Evolutionary conservation across 106 monocot species (phyloP).

Genomic region (Dendrobium nobile): DNA sequence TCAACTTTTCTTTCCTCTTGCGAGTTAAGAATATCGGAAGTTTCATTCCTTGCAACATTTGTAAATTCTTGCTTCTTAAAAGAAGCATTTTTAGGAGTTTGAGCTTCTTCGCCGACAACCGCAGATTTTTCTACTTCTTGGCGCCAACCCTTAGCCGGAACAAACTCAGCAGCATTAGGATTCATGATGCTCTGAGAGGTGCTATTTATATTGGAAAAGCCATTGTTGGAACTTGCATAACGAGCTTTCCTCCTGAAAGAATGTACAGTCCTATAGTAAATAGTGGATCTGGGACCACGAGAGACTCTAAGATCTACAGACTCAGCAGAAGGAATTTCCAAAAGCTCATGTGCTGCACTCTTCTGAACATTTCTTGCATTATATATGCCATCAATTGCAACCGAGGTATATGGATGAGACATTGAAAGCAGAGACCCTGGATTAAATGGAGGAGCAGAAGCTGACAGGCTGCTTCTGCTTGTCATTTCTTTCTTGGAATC

Average conservation of each 20-base stretch:
- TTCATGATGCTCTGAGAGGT: constrained; percentile 53
- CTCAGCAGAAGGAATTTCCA: constrained; percentile 33
- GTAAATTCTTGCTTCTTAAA: not conserved
- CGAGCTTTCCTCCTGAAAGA: constrained; percentile 48
- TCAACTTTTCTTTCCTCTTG: constrained; percentile 22
- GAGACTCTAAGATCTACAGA: constrained; percentile 56
- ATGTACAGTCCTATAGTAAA: constrained; percentile 54
- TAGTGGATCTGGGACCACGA: constrained; percentile 55
- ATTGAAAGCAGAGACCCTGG: constrained; percentile 52
- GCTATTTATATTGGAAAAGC: constrained; percentile 14
- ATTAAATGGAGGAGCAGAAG: constrained; percentile 88
- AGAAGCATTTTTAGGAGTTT: constrained; percentile 8
- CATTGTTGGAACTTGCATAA: constrained; percentile 16
- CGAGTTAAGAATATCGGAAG: not conserved
- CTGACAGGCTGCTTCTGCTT: constrained; percentile 76
- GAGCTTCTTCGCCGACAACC: not conserved
- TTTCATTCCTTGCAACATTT: constrained; percentile 9
- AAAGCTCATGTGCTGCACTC: constrained; percentile 10
- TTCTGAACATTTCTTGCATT: constrained; percentile 7
- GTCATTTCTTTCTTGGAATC: constrained; percentile 23
- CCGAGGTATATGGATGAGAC: constrained; percentile 49
- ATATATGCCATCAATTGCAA: not conserved
- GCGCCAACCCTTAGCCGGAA: constrained; percentile 51
- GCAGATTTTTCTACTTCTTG: constrained; percentile 12
- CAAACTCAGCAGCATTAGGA: constrained; percentile 87